Base-by-base conservation (phyloP, 2,329 filamentous ascomycete genomes). In the Pseudocercospora eumusae region DNA sequence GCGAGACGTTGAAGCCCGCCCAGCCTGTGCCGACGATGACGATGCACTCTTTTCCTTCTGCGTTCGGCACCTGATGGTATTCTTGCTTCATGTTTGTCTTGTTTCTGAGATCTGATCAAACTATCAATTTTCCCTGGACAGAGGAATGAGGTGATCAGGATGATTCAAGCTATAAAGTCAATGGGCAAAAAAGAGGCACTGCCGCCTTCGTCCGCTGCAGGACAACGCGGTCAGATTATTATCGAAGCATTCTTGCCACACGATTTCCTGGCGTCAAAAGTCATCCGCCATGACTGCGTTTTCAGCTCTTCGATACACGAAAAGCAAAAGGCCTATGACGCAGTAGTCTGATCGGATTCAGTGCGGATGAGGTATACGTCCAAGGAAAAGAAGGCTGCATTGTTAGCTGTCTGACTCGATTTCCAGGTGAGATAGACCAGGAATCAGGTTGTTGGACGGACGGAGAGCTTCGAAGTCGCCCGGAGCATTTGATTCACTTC, bases 11-110 rank as follows among this genome's bases (percentile, higher is more conserved):
- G 62, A 73, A 78, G 28, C 77, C 78, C 42, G 74, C 74, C 77
- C 77, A 79, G 27, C 78, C 77, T 20, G 76, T 75, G 9, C 77
- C 77, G 13, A 79, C 71, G 49, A 79, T 69, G 2, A 73, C 71
- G 11, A 66, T 64, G 28, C 52, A 58, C 31, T 68, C 63, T 53
- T 47, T 42, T 44, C 57, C n/a, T 56, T 55, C 13, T 20, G 45
- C 33, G 21, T 23, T 47, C 21, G 44, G 44, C 28, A 50, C 21
- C 8, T 47, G 36, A 47, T 23, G 44, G 8, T 47, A 47, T 47
- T 47, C 44, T 23, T 47, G 44, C 44, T 47, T 47, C 44, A 47
- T 47, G 20, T 23, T 45, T 11, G 10, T 44, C 21, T 15, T 40
- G 13, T 13, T 10, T 53, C 23, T 23, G n/a, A 18, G 27, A 21